Base-by-base conservation (phyloP, 2,329 filamentous ascomycete genomes). In the Pestalotiopsis sp. region DNA sequence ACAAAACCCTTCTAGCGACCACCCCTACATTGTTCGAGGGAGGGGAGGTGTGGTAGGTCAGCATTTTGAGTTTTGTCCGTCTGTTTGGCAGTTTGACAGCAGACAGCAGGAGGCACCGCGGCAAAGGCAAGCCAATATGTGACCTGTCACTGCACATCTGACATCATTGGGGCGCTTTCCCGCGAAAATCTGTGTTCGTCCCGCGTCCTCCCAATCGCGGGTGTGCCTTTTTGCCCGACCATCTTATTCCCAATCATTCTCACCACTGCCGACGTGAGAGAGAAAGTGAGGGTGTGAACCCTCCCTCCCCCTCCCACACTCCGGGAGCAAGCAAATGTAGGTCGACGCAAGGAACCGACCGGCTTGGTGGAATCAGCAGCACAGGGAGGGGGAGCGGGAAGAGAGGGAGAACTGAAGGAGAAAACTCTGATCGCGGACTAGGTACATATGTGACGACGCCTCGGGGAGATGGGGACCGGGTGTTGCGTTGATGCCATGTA, bases 91-190 rank as follows among this genome's bases (percentile, higher is more conserved):
- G 31, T 36, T 36, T 36, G 31, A 36, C 31, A 31, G 31, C 31
- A 31, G 31, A 31, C 27, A 31, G 27, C 27, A 31, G 27, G 27
- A 31, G 5, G 5, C 27, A 31, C 27, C 31, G 31, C 31, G 41
- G 45, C 45, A 52, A n/a, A 45, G 13, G 45, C 7, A n/a, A n/a
- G 45, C 45, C 45, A n/a, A 52, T 20, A 52, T 23, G 57, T 59
- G 57, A 59, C 57, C 23, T 27, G 57, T 59, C 57, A 59, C 57
- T 27, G 57, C 57, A n/a, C 57, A 27, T 59, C 59, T 62, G 59
- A 62, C 59, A 62, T 62, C 59, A 62, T 62, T 62, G 59, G 59
- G 31, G 31, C 31, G 31, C 31, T 7, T 36, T 36, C 31, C 31
- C 31, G 59, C 59, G 59, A 27, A 31, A 25, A 14, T 27, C 38